These are phyloP conservation scores for Scenedesmus sp. DNA, from an alignment of 163 green algal species.

Conservation along the genomic window DNA sequence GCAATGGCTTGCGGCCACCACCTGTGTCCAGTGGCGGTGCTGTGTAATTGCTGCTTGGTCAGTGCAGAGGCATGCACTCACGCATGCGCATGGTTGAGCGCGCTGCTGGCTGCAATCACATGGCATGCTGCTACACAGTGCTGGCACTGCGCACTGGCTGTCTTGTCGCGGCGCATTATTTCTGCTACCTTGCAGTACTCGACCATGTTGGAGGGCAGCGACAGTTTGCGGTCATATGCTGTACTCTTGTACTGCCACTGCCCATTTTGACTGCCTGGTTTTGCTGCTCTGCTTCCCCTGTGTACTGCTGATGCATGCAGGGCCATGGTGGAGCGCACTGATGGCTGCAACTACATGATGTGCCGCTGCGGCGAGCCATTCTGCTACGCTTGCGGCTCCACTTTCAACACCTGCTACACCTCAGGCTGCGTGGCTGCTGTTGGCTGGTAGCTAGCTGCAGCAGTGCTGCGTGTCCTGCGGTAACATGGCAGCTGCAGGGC, in stretches of 20 bases:
- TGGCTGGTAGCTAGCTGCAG: too few relatives aligned
- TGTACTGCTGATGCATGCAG: neutral
- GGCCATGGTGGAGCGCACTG: slow-evolving; percentile 59
- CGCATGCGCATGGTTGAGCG: slow-evolving; percentile 66
- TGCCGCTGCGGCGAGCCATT: slow-evolving; percentile 59
- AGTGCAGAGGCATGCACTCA: neutral
- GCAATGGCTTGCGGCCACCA: too few relatives aligned
- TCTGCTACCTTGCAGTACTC: too few relatives aligned
- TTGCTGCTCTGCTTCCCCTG: too few relatives aligned
- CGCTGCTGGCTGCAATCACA: slow-evolving; percentile 64
- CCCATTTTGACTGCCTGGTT: too few relatives aligned
- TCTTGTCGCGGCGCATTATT: too few relatives aligned
- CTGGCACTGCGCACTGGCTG: too few relatives aligned
- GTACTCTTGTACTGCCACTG: slow-evolving; percentile 50
- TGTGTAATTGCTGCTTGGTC: neutral
- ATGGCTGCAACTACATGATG: slow-evolving; percentile 68
- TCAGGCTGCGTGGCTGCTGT: neutral
- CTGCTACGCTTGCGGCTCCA: slow-evolving; percentile 63
- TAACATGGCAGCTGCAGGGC: too few relatives aligned
- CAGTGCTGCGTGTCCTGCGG: too few relatives aligned
- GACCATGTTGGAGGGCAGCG: too few relatives aligned
- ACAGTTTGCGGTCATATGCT: slow-evolving; percentile 66
- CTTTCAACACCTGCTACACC: slow-evolving; percentile 43
- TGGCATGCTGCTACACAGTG: slow-evolving; percentile 60
- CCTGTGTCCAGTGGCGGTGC: too few relatives aligned